Percentiles rank a stretch among this genome's conserved stretches.
Evolutionary conservation across 306 rosid species (phyloP).

Genomic region (Pyrus bretschneideri): DNA sequence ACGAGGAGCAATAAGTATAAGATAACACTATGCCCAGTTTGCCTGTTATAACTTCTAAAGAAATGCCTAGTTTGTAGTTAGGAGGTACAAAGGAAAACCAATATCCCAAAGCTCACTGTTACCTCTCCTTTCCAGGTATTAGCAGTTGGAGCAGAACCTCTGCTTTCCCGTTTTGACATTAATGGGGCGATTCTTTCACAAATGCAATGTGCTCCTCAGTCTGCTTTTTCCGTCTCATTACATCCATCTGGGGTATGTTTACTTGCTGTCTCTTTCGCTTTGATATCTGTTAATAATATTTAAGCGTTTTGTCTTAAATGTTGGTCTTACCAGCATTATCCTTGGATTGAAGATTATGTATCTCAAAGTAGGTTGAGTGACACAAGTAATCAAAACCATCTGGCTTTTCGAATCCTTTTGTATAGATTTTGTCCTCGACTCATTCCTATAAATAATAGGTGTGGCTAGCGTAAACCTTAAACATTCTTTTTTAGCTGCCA

Average conservation of each 20-base stretch:
- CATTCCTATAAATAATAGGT: background rate
- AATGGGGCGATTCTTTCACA: slow-evolving; percentile 75
- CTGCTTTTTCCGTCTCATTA: slow-evolving; percentile 68
- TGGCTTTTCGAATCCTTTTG: background rate
- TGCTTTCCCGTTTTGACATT: slow-evolving; percentile 66
- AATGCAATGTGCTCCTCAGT: slow-evolving; percentile 80
- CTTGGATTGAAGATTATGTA: background rate
- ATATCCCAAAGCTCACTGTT: background rate
- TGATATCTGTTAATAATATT: background rate
- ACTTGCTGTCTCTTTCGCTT: background rate
- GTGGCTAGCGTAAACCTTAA: background rate
- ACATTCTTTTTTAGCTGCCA: background rate
- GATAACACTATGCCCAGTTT: background rate
- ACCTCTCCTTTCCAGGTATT: slow-evolving; percentile 44
- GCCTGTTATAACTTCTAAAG: background rate
- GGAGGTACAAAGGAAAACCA: background rate
- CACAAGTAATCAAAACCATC: background rate
- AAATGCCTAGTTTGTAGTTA: background rate
- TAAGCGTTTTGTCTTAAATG: background rate
- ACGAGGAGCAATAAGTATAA: background rate
- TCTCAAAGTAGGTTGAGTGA: background rate
- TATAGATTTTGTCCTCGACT: background rate
- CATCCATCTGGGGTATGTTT: slow-evolving; percentile 73
- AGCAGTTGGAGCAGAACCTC: slow-evolving; percentile 82
- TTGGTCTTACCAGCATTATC: background rate